A percentile compares a stretch with the other conserved stretches of the same genome.
phyloP scores from a whole-genome alignment of 1,139 yeast genomes.

The Pichia sorboxylosa region DNA sequence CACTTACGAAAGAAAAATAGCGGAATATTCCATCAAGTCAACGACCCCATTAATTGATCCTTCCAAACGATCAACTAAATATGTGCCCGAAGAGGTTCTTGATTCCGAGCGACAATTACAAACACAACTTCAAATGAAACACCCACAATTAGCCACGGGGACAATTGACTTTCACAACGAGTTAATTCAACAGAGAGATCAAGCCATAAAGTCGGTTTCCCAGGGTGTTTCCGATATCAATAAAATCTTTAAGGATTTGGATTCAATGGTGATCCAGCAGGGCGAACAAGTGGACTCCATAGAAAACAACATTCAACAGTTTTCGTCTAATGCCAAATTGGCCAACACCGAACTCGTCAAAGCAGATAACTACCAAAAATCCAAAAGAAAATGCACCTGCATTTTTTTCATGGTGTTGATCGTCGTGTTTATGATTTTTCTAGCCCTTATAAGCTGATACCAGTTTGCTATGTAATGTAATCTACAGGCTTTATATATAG shows the following conservation, averaged over 20 bases:
- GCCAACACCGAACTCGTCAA: slow-evolving; percentile 60
- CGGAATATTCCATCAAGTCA: not conserved
- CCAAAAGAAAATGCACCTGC: slow-evolving; percentile 65
- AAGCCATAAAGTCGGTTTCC: slow-evolving; percentile 61
- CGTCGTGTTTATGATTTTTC: slow-evolving; percentile 32
- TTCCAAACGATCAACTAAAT: too few relatives aligned
- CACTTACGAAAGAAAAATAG: slow-evolving; percentile 18
- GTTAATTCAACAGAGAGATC: slow-evolving; percentile 60
- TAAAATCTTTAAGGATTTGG: slow-evolving; percentile 71
- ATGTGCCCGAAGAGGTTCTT: too few relatives aligned
- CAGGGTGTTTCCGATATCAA: slow-evolving; percentile 77
- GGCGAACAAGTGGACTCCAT: slow-evolving; percentile 76
- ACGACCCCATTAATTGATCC: not conserved
- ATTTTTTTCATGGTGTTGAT: slow-evolving; percentile 40
- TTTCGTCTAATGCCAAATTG: slow-evolving; percentile 55
- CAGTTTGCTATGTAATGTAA: too few relatives aligned
- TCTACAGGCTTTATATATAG: too few relatives aligned
- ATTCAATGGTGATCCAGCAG: slow-evolving; percentile 67
- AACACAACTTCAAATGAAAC: slow-evolving; percentile 11
- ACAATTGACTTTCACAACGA: slow-evolving; percentile 40
- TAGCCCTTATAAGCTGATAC: slow-evolving; percentile 28
- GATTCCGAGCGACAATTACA: slow-evolving; percentile 1
- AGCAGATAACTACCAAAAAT: slow-evolving; percentile 66
- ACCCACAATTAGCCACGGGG: slow-evolving; percentile 1
- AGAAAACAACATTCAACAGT: slow-evolving; percentile 61